phyloP scores from a whole-genome alignment of 345 rosid genomes.

The Pistacia vera region DNA sequence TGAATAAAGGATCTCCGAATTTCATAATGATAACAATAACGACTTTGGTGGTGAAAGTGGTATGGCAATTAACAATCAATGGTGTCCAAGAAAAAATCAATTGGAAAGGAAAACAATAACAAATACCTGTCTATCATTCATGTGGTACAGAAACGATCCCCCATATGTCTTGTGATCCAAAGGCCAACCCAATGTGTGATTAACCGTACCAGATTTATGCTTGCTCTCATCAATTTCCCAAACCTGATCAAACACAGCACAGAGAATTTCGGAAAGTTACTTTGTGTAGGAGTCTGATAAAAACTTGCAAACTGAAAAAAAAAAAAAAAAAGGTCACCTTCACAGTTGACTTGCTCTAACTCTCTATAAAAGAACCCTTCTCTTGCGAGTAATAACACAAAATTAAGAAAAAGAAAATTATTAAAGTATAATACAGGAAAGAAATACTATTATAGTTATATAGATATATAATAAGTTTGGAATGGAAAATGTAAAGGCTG shows the following conservation, averaged over 20 bases:
- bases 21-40: not conserved
- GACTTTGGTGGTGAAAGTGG: not conserved
- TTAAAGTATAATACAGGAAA: not conserved
- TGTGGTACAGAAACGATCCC: constrained; percentile 96
- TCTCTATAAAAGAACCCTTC: not conserved
- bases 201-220: constrained; percentile 79
- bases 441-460: not conserved
- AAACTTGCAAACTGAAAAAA: not conserved
- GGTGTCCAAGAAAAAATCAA: not conserved
- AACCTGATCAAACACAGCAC: constrained; percentile 52
- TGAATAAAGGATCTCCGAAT: too few relatives aligned
- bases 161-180: constrained; percentile 86
- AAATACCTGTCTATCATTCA: constrained; percentile 78
- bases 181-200: constrained; percentile 96
- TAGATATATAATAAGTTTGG: too few relatives aligned
- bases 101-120: too few relatives aligned
- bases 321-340: not conserved
- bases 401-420: not conserved
- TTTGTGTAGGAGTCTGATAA: not conserved
- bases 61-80: not conserved
- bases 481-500: not conserved
- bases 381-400: not conserved
- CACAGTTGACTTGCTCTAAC: not conserved
- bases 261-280: not conserved
- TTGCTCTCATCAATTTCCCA: constrained; percentile 93